Percentiles rank a stretch among this genome's conserved stretches.
These are phyloP conservation scores for Hymenoscyphus repandus DNA, from an alignment of 2,329 filamentous ascomycete species.

Conservation along the genomic window DNA sequence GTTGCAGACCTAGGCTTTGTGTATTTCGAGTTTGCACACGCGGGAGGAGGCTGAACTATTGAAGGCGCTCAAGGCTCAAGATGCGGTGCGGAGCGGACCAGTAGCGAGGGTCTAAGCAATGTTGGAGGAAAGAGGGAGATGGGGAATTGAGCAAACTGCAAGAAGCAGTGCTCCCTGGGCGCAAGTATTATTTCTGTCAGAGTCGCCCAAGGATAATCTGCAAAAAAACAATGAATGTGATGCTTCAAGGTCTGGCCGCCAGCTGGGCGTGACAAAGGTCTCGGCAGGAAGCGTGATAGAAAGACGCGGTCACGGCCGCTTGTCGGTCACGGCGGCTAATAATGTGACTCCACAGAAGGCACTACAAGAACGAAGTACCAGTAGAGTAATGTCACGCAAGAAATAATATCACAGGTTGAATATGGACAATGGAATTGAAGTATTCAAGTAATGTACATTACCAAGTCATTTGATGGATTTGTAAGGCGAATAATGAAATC, in stretches of 20 bases:
- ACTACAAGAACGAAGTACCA: too few relatives aligned
- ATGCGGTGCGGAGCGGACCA: neutral
- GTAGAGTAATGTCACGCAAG: too few relatives aligned
- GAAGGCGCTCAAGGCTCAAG: neutral
- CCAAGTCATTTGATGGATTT: too few relatives aligned
- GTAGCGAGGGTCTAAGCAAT: constrained; percentile 4
- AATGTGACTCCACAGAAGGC: too few relatives aligned
- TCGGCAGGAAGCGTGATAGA: neutral
- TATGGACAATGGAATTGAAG: too few relatives aligned
- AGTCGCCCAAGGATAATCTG: neutral
- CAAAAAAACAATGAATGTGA: neutral
- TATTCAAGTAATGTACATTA: too few relatives aligned
- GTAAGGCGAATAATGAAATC: too few relatives aligned
- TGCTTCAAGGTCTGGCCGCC: neutral
- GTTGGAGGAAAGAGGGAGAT: neutral
- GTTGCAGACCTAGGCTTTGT: neutral
- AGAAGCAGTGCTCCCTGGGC: neutral
- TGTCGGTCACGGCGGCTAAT: too few relatives aligned
- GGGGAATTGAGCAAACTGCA: neutral
- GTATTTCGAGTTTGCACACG: constrained; percentile 1
- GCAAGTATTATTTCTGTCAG: neutral
- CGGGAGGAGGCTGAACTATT: constrained; percentile 9
- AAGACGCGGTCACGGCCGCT: neutral
- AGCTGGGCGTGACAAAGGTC: neutral
- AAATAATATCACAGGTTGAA: too few relatives aligned